Conservation (phyloP, 2,329 filamentous ascomycete species). For the Zarea fungicola region DNA sequence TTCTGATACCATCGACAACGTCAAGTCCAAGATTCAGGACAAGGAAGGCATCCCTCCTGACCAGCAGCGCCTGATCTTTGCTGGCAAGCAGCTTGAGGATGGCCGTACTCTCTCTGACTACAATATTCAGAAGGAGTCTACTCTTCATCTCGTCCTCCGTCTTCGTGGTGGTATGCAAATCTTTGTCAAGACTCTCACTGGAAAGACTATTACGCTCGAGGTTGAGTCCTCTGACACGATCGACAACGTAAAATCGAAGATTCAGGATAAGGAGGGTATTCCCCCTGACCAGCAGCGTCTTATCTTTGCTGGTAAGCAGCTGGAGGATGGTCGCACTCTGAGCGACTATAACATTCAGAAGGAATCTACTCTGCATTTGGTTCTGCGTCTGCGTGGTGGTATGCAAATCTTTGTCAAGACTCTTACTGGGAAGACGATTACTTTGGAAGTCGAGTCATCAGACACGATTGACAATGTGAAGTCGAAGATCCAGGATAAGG, state of each 20-base stretch:
- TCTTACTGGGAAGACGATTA: slow-evolving; percentile 92
- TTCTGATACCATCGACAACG: slow-evolving; percentile 89
- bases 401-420: slow-evolving; percentile 78
- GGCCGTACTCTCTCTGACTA: slow-evolving; percentile 86
- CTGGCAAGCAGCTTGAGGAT: slow-evolving; percentile 92
- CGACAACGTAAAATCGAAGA: slow-evolving; percentile 92
- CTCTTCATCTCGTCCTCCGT: slow-evolving; percentile 78
- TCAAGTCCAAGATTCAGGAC: slow-evolving; percentile 95
- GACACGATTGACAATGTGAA: slow-evolving; percentile 98
- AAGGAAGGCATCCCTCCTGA: slow-evolving; percentile 96
- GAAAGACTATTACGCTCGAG: slow-evolving; percentile 91
- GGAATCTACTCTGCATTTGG: slow-evolving; percentile 75
- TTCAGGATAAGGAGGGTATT: slow-evolving; percentile 89
- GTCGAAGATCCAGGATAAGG: slow-evolving; percentile 97
- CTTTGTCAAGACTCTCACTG: slow-evolving; percentile 81
- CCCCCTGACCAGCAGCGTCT: slow-evolving; percentile 86
- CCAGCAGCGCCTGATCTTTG: slow-evolving; percentile 92
- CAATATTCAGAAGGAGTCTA: slow-evolving; percentile 93
- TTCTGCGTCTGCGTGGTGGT: slow-evolving; percentile 75
- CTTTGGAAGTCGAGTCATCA: slow-evolving; percentile 79
- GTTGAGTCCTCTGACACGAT: slow-evolving; percentile 87
- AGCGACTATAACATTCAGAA: slow-evolving; percentile 98
- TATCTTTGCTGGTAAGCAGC: slow-evolving; percentile 92
- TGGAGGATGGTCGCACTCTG: slow-evolving; percentile 86
- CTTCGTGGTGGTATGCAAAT: slow-evolving; percentile 89